Evolutionary conservation across 768 basidiomycete genomes (phyloP).

Genomic region (Mycena metata): DNA sequence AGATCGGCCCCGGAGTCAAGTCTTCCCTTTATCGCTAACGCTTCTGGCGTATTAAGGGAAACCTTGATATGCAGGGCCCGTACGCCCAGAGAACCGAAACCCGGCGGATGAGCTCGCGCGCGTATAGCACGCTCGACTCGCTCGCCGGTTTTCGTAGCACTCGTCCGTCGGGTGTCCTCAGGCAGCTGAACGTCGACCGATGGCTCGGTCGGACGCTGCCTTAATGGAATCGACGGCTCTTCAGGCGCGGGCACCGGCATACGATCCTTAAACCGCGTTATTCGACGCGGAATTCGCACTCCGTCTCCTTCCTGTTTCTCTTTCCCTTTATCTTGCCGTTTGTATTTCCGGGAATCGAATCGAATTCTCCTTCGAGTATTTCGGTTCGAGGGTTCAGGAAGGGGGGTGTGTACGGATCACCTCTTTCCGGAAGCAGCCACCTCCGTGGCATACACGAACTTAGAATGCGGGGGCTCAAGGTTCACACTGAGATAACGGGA

Average conservation of each 20-base stretch:
- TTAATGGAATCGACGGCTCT: too few species aligned
- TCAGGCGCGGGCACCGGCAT: too few species aligned
- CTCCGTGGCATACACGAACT: too few species aligned
- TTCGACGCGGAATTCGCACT: too few species aligned
- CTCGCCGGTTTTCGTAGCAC: neutral
- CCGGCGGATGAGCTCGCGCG: neutral
- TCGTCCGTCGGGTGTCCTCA: neutral
- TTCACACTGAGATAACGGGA: constrained; percentile 17
- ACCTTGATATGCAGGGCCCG: constrained; percentile 27
- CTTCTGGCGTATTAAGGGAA: neutral
- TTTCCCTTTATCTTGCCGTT: too few species aligned
- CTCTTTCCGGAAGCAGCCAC: too few species aligned
- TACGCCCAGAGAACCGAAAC: constrained; percentile 6
- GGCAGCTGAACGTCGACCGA: neutral
- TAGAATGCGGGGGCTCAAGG: neutral
- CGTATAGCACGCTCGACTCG: neutral
- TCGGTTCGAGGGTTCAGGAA: too few species aligned
- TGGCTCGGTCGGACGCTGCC: neutral
- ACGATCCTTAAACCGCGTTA: too few species aligned
- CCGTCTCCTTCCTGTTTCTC: too few species aligned
- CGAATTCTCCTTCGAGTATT: too few species aligned
- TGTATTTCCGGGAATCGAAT: too few species aligned
- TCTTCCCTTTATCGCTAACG: neutral
- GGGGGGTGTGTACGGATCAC: neutral
- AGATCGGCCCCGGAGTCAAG: constrained; percentile 37